Evolutionary conservation across 495 filamentous ascomycete species (phyloP).

Genomic region (Penicillium steckii): DNA sequence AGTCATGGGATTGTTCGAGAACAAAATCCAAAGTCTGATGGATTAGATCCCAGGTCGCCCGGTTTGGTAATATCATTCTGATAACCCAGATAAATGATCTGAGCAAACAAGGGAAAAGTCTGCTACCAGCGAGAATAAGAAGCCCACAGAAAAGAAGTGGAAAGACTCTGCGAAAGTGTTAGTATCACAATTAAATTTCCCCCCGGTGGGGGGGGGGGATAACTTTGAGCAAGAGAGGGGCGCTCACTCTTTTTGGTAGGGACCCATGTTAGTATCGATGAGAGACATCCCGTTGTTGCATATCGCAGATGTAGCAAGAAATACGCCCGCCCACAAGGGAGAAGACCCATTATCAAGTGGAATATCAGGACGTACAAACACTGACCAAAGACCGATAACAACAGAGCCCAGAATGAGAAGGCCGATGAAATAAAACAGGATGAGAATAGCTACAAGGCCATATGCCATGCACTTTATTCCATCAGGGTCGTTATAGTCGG

Average conservation of each 20-base stretch:
- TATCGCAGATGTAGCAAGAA: constrained; percentile 63
- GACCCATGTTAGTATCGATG: constrained; percentile 72
- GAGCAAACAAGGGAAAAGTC: constrained; percentile 71
- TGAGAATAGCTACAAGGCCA: constrained; percentile 61
- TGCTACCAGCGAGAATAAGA: constrained; percentile 81
- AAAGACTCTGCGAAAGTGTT: constrained; percentile 39
- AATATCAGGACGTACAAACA: constrained; percentile 53
- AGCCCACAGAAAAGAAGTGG: constrained; percentile 70
- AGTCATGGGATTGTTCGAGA: constrained; percentile 64
- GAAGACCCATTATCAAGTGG: constrained; percentile 63
- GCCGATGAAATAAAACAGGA: constrained; percentile 68
- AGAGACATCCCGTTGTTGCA: constrained; percentile 87
- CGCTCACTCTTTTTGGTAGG: constrained; percentile 34
- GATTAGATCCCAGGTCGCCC: constrained; percentile 38
- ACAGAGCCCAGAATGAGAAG: constrained; percentile 72
- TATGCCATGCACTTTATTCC: constrained; percentile 76
- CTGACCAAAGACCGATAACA: constrained; percentile 68
- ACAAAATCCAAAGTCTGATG: constrained; percentile 69
- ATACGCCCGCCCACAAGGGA: constrained; percentile 52
- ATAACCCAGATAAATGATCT: constrained; percentile 67
- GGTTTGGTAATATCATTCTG: constrained; percentile 42
- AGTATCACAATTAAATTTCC: neutral
- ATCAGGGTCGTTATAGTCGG: constrained; percentile 63
- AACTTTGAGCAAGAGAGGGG: neutral
- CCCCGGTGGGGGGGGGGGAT: too few species aligned